These are phyloP conservation scores for Nakazawaea siamensis DNA, from an alignment of 805 yeast genomes.

Conservation along the genomic window DNA sequence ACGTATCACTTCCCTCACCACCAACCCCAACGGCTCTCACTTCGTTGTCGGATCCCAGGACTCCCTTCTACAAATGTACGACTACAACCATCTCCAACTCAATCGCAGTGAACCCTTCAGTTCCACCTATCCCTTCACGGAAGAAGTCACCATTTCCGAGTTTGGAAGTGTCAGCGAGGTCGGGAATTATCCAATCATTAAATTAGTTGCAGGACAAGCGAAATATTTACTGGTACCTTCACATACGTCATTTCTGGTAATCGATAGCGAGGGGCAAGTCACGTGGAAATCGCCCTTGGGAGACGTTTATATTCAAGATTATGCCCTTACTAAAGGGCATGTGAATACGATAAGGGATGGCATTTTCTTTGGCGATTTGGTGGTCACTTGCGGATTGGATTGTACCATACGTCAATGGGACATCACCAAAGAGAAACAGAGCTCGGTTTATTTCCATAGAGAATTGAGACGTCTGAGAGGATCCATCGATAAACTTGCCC, in stretches of 20 bases:
- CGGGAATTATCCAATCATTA: constrained; percentile 7
- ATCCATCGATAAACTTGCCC: constrained; percentile 1
- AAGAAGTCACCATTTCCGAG: constrained; percentile 9
- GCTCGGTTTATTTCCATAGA: constrained; percentile 12
- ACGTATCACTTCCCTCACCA: constrained; percentile 16
- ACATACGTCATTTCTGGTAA: constrained; percentile 14
- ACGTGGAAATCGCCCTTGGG: constrained; percentile 14
- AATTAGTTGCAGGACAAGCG: constrained; percentile 1
- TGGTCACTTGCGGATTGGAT: constrained; percentile 17
- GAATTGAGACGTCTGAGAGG: constrained; percentile 7
- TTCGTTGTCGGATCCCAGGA: constrained; percentile 21
- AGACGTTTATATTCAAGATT: constrained; percentile 19
- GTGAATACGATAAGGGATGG: constrained; percentile 17
- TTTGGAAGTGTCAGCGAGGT: constrained; percentile 9
- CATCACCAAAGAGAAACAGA: constrained; percentile 12
- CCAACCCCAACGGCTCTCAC: constrained; percentile 19
- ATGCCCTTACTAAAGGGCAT: constrained; percentile 20
- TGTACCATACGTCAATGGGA: constrained; percentile 22
- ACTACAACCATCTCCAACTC: constrained; percentile 24
- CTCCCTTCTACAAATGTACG: constrained; percentile 20
- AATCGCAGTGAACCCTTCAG: constrained; percentile 11
- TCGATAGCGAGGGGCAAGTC: constrained; percentile 11
- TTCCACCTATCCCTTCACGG: constrained; percentile 10
- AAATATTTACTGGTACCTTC: constrained; percentile 11
- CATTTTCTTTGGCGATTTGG: constrained; percentile 1